These are phyloP conservation scores for Boletus vermiculosoides DNA, from an alignment of 768 basidiomycete genomes.

Conservation along the genomic window DNA sequence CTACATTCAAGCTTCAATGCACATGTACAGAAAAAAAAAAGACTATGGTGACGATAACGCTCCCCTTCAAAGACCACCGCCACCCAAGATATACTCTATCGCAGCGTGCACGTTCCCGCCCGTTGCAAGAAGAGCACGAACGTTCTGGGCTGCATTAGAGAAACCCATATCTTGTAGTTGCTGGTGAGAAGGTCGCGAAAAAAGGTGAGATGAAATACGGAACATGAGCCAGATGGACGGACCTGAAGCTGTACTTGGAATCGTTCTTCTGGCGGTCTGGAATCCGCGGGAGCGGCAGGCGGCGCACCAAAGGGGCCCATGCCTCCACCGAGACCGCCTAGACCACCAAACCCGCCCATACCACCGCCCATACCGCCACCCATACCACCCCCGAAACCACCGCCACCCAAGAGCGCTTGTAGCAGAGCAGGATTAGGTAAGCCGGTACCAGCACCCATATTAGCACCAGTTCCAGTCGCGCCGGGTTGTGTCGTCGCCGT, in stretches of 20 bases:
- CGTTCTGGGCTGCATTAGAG: constrained; percentile 83
- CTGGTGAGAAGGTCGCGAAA: constrained; percentile 35
- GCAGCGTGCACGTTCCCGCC: constrained; percentile 92
- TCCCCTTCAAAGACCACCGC: constrained; percentile 50
- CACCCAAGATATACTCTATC: constrained; percentile 87
- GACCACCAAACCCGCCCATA: constrained; percentile 25
- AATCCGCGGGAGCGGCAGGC: constrained; percentile 51
- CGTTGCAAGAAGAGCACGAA: constrained; percentile 85
- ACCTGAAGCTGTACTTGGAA: constrained; percentile 88
- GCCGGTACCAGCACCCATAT: constrained; percentile 8
- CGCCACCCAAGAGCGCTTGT: constrained; percentile 23
- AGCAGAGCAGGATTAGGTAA: constrained; percentile 45
- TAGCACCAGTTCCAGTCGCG: constrained; percentile 24
- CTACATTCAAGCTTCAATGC: neutral
- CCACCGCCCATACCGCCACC: neutral
- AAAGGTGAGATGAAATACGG: neutral
- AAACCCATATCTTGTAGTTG: constrained; percentile 97
- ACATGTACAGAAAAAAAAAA: neutral
- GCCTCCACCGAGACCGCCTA: constrained; percentile 33
- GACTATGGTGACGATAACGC: neutral
- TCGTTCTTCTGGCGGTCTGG: constrained; percentile 83
- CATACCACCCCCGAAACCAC: neutral
- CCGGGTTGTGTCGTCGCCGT: constrained; percentile 18
- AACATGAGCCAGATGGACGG: neutral
- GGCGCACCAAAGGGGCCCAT: constrained; percentile 22